Percentiles rank a stretch among this genome's conserved stretches.
Conservation (phyloP, 2,329 filamentous ascomycete genomes). For the Massarina eburnea region DNA sequence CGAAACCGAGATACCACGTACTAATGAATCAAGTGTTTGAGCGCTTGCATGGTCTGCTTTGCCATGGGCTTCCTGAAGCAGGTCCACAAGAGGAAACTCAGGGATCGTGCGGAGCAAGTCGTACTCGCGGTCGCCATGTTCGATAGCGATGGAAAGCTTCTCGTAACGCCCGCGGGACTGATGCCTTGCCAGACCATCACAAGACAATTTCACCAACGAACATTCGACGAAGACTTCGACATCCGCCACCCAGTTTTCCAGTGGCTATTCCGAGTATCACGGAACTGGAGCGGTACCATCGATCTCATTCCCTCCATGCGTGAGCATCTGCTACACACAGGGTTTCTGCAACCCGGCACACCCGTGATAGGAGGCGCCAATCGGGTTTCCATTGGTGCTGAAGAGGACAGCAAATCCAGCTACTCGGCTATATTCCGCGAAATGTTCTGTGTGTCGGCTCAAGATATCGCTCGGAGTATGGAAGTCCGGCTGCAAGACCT, state of each 20-base stretch:
- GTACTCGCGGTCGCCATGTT: constrained; percentile 65
- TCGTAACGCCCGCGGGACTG: constrained; percentile 70
- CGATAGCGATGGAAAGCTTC: constrained; percentile 64
- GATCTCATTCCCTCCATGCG: constrained; percentile 73
- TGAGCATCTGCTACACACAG: constrained; percentile 63
- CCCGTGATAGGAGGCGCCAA: constrained; percentile 14
- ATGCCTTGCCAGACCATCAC: constrained; percentile 77
- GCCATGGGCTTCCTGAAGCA: constrained; percentile 39
- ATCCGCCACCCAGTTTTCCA: constrained; percentile 78
- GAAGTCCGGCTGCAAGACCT: constrained; percentile 63
- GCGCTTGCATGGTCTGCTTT: constrained; percentile 43
- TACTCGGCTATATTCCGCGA: constrained; percentile 80
- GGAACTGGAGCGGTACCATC: constrained; percentile 72
- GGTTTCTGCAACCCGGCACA: constrained; percentile 24
- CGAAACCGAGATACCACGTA: no score
- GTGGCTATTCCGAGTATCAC: constrained; percentile 82
- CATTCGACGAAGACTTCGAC: constrained; percentile 73
- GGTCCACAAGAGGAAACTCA: constrained; percentile 43
- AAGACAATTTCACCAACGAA: constrained; percentile 53
- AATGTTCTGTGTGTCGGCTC: constrained; percentile 78
- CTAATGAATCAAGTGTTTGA: constrained; percentile 51
- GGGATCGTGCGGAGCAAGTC: constrained; percentile 55
- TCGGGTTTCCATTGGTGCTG: constrained; percentile 23
- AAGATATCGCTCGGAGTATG: constrained; percentile 69
- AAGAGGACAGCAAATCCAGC: constrained; percentile 60